Base-by-base conservation (phyloP, 2,329 filamentous ascomycete species). In the Fusarium proliferatum region DNA sequence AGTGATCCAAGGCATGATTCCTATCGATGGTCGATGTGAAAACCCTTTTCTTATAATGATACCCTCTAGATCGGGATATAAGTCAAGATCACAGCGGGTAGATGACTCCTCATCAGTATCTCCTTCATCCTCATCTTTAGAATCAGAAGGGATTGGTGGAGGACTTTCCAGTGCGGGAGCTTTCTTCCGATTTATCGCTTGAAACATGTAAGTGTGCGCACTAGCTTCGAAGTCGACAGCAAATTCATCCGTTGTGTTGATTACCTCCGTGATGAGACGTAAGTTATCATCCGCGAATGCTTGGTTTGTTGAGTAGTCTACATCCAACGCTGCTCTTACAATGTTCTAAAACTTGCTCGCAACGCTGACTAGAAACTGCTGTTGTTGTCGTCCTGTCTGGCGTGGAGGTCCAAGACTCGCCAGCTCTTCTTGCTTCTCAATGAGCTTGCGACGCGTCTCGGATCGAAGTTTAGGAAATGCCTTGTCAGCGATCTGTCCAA, bases 381-480 rank as follows among this genome's bases (percentile, higher is more conserved):
- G 39, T 26, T 56, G 28, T 21, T 56, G 26, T 41, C 28, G 13
- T 43, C n/a, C 28, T 9, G 19, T 42, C 39, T 43, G 28, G 5
- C 39, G 39, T 33, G 39, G 39, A n/a, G 53, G 28, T 6, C 39
- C 28, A 56, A 56, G 53, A 33, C 53, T 41, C 11, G 12, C 51
- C 17, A 55, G 43, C 23, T 46, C 43, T 46, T 55, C 51, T 30
- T 55, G 51, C 36, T 55, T 41, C 51, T 55, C 36, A 28, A 9
- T 17, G 17, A 55, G 36, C 12, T 21, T 55, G 23, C 23, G 36
- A 30, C 36, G 36, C 5, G 23, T 28, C 23, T 41, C 36, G 11
- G 51, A 55, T 41, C 36, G 36, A 30, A 55, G 23, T 30, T 55
- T 55, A 16, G 51, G 51, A 10, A 55, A 41, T 4, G 51, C 34